Evolutionary conservation across 2,329 filamentous ascomycete species (phyloP), one percentile per base, ranked within the genome.

Genomic region (Trichoderma breve): DNA sequence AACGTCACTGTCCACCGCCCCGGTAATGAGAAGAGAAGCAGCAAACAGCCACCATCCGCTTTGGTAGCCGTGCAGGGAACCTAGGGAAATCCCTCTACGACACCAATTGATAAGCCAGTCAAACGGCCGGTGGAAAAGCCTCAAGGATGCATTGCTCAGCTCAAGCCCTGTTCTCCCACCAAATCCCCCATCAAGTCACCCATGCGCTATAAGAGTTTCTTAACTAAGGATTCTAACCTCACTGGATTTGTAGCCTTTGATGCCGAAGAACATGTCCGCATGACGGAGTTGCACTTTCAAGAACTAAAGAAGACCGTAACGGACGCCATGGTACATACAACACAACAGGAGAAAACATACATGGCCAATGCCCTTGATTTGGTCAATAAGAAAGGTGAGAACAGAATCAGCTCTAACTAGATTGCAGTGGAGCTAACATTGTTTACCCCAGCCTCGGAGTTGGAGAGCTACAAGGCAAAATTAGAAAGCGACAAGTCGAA

Each of bases 191-290:
- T 76, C 75, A 83, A 84, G 77, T 79, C 80, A 75, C 79, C 79
- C 72, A 86, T 83, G 77, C 84, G 84, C 73, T 82, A 75, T 43
- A 86, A 87, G 1, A 60, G 57, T 60, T 95, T 87, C 84, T 85
- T 95, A 77, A 91, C 87, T 75, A 92, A 90, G 84, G 84, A 91
- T 85, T 93, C 94, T 90, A 91, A 93, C 86, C 83, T 88, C 75
- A 86, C 84, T 76, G 81, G 80, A 39, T 88, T 85, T 82, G 74
- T 87, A 93, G 92, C 88, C 77, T 95, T 92, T 87, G 94, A 98
- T 80, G 90, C 94, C 75, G 91, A 94, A 76, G 89, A 89, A 73
- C 90, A 91, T 74, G 87, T 98, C 75, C 90, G 91, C 74, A 88
- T 90, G 73, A 91, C 98, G 82, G 93, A 97, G 77, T 85, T 86